A percentile compares a stretch with the other conserved stretches of the same genome.
Conservation (phyloP, 176 grass and related monocot genomes). For the Oryza officinalis region DNA sequence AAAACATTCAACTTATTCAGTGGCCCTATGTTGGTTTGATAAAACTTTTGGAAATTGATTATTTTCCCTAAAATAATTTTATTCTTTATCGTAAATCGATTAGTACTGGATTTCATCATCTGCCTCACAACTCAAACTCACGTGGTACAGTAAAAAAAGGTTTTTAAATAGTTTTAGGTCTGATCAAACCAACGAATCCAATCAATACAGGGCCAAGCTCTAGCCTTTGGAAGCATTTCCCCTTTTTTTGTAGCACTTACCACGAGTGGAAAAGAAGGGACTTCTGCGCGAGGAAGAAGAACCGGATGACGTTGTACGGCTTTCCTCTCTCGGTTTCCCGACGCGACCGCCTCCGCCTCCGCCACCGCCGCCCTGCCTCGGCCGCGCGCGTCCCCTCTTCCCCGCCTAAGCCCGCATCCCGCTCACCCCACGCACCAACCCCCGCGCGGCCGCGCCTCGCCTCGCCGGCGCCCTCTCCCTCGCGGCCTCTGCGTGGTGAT, state of each 20-base stretch:
- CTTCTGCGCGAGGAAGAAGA: conserved; percentile 12
- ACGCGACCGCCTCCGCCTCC: background rate
- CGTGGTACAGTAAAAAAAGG: no score
- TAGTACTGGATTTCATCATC: no score
- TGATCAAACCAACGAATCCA: no score
- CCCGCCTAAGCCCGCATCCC: background rate
- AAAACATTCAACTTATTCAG: no score
- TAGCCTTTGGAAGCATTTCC: background rate
- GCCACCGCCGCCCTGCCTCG: background rate
- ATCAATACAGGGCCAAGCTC: background rate
- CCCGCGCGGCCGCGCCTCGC: background rate
- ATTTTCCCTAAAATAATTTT: no score
- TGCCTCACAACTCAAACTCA: no score
- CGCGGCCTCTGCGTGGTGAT: background rate
- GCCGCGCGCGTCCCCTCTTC: background rate
- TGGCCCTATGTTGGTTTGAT: no score
- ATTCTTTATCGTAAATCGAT: no score
- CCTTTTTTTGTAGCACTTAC: background rate
- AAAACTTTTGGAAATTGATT: no score
- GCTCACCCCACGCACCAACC: background rate
- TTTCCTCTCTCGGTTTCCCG: conserved; percentile 14
- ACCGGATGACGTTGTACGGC: conserved; percentile 27
- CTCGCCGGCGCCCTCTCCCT: background rate
- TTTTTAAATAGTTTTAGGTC: no score
- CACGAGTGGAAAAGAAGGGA: conserved; percentile 23